A percentile compares a stretch with the other conserved stretches of the same genome.
These are phyloP conservation scores for Ustilago vetiveriae DNA, from an alignment of 1,284 basidiomycete genomes.

Conservation along the genomic window DNA sequence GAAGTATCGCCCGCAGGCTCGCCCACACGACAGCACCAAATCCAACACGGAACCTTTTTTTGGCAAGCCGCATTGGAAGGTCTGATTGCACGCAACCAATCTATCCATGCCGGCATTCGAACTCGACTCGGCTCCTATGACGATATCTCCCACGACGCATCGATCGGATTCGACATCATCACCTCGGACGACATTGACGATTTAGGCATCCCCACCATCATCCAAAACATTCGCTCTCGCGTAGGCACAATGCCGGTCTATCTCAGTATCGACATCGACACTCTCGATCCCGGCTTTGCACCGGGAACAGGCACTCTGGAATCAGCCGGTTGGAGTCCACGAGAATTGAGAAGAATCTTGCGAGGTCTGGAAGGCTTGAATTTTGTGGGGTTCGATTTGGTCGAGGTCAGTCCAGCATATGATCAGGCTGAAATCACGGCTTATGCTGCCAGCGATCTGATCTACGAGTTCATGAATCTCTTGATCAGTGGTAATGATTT, in stretches of 20 bases:
- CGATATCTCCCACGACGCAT: constrained; percentile 44
- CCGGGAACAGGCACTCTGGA: constrained; percentile 56
- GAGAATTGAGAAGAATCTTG: constrained; percentile 51
- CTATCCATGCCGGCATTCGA: constrained; percentile 80
- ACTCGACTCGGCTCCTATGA: constrained; percentile 62
- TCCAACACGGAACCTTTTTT: constrained; percentile 68
- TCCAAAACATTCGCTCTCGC: constrained; percentile 33
- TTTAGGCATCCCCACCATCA: constrained; percentile 43
- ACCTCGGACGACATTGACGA: constrained; percentile 56
- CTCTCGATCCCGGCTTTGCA: constrained; percentile 54
- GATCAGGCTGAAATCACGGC: constrained; percentile 56
- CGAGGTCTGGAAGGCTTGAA: constrained; percentile 49
- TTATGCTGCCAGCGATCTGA: constrained; percentile 51
- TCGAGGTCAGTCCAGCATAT: constrained; percentile 55
- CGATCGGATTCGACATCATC: constrained; percentile 53
- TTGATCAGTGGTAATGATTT: constrained; percentile 17
- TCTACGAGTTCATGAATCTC: constrained; percentile 55
- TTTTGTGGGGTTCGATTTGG: constrained; percentile 58
- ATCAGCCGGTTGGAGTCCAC: constrained; percentile 49
- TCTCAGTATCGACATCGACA: constrained; percentile 57
- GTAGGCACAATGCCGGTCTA: constrained; percentile 55
- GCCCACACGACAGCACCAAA: constrained; percentile 47
- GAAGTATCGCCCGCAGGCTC: constrained; percentile 31
- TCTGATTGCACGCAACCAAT: constrained; percentile 71
- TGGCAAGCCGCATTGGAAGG: constrained; percentile 69